Percentiles rank a stretch among this genome's conserved stretches.
Evolutionary conservation across 768 basidiomycete species (phyloP).

Genomic region (Termitomyces sp.): DNA sequence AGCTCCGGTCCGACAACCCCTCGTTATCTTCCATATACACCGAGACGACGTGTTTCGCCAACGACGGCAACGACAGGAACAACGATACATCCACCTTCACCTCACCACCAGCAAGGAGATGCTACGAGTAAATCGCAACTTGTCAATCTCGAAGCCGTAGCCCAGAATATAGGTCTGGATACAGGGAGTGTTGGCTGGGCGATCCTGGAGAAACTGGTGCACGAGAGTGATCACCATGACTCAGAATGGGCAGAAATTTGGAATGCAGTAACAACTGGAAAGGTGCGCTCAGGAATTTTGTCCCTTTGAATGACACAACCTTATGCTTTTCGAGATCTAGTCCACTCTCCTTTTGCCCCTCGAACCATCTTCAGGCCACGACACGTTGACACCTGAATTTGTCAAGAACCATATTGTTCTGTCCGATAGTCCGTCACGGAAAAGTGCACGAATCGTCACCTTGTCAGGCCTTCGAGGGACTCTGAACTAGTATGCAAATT

Average conservation of each 20-base stretch:
- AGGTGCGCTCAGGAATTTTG: conserved; percentile 43
- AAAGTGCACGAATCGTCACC: conserved; percentile 60
- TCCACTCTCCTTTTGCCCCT: conserved; percentile 79
- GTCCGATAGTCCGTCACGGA: conserved; percentile 50
- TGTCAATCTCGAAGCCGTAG: conserved; percentile 71
- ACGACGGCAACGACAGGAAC: conserved; percentile 49
- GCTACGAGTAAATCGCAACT: conserved; percentile 69
- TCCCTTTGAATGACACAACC: background rate
- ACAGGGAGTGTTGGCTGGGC: conserved; percentile 68
- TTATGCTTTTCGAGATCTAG: conserved; percentile 36
- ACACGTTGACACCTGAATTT: conserved; percentile 68
- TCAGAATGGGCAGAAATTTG: conserved; percentile 75
- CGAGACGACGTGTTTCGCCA: conserved; percentile 56
- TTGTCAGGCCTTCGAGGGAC: conserved; percentile 82
- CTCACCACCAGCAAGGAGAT: conserved; percentile 50
- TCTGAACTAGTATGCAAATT: conserved; percentile 51
- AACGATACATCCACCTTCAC: conserved; percentile 44
- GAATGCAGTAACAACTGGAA: conserved; percentile 59
- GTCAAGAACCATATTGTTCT: conserved; percentile 82
- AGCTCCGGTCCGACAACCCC: conserved; percentile 21
- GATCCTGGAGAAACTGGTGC: conserved; percentile 69
- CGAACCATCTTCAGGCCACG: conserved; percentile 50
- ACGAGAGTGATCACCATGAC: conserved; percentile 44
- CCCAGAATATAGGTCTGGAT: conserved; percentile 67
- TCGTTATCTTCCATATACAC: conserved; percentile 77